These are phyloP conservation scores for barley (Hordeum vulgare) DNA, from an alignment of 176 grass and related monocot species.

Conservation along the genomic window DNA sequence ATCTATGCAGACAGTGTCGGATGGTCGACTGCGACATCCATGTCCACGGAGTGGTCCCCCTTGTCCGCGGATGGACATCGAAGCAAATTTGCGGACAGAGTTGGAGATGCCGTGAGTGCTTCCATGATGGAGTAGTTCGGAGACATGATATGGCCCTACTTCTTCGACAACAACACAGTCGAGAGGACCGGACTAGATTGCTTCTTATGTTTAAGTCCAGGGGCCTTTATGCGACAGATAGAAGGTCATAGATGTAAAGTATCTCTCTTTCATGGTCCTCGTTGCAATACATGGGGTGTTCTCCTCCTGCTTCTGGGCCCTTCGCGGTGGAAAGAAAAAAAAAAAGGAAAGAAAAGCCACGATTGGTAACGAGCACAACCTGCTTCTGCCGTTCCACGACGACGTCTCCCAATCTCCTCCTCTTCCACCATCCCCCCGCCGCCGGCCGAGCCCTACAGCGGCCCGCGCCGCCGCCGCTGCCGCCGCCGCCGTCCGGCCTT, in stretches of 20 bases:
- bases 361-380: conserved; percentile 10
- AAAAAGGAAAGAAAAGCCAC: background rate
- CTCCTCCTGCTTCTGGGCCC: background rate
- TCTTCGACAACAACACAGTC: background rate
- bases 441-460: background rate
- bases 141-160: background rate
- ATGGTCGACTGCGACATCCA: no score
- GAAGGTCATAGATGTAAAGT: background rate
- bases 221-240: background rate
- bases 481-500: background rate
- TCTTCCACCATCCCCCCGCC: background rate
- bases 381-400: conserved; percentile 4
- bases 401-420: background rate
- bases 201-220: background rate
- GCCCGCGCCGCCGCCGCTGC: background rate
- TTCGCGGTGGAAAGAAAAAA: background rate
- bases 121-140: background rate
- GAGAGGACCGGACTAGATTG: background rate
- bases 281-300: background rate
- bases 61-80: no score
- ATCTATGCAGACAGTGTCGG: no score
- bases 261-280: background rate
- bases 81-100: no score
- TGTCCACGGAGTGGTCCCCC: no score
- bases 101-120: no score